Conservation (phyloP, 139 green algal genomes). For the Closterium sp. region DNA sequence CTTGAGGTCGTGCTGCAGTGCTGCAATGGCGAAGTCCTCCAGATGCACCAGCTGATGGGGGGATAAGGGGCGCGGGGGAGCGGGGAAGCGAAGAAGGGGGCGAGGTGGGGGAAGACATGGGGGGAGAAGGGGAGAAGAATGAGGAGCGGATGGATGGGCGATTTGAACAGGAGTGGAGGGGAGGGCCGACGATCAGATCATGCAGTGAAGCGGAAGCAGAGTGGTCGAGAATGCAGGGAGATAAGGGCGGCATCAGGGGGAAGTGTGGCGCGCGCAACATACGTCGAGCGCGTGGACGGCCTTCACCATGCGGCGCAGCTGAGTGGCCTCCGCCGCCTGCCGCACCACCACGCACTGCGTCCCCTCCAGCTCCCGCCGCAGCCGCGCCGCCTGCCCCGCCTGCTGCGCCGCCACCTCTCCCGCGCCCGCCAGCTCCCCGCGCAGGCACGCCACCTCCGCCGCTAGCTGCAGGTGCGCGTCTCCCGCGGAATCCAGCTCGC, state of each 20-base stretch:
- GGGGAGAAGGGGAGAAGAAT: background rate
- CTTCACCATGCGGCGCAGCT: slow-evolving; percentile 1
- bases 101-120: background rate
- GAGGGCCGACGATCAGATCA: too few relatives aligned
- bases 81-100: too few relatives aligned
- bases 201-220: background rate
- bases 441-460: slow-evolving; percentile 38
- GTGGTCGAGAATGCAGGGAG: too few relatives aligned
- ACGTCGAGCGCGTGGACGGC: background rate
- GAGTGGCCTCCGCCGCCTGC: background rate
- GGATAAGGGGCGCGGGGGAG: background rate
- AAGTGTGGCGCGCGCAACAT: background rate
- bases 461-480: slow-evolving; percentile 17
- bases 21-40: slow-evolving; percentile 47
- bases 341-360: background rate
- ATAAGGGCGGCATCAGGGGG: background rate
- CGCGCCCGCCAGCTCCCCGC: slow-evolving; percentile 30
- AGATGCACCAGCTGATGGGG: slow-evolving; percentile 34
- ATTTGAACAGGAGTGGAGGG: background rate
- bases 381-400: background rate
- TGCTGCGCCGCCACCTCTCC: background rate
- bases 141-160: slow-evolving; percentile 8
- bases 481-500: slow-evolving; percentile 17
- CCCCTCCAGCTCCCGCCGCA: background rate
- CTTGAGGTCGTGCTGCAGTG: slow-evolving; percentile 42